phyloP scores from a whole-genome alignment of 257 asterid genomes.

The Capsicum rhomboideum region DNA sequence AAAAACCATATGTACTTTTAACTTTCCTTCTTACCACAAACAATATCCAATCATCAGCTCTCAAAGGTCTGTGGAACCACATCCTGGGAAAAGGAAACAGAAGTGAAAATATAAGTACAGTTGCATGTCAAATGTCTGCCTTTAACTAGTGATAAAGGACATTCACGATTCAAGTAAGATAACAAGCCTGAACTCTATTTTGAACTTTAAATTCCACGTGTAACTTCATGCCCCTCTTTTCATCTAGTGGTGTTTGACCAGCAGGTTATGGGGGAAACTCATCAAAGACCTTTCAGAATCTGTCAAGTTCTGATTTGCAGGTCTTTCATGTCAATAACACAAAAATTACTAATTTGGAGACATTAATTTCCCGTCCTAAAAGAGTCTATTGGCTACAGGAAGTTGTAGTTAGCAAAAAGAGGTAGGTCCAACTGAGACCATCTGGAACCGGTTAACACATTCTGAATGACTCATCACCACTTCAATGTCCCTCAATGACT shows the following conservation, averaged over 20 bases:
- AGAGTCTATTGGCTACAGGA: neutral
- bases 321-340: neutral
- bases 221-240: neutral
- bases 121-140: neutral
- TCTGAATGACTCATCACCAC: neutral
- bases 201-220: neutral
- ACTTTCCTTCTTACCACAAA: conserved; percentile 57
- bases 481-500: neutral
- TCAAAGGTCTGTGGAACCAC: conserved; percentile 89
- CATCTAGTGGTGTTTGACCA: neutral
- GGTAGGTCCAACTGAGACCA: neutral
- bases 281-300: neutral
- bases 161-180: neutral
- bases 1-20: neutral
- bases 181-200: neutral
- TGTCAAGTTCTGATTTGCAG: neutral
- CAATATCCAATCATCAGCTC: conserved; percentile 96
- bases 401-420: neutral
- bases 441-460: neutral
- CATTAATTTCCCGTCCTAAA: neutral
- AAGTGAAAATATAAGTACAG: neutral
- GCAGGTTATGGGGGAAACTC: neutral
- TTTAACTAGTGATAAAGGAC: neutral
- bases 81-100: conserved; percentile 43
- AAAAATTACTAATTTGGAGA: neutral